Evolutionary conservation across 2,329 filamentous ascomycete genomes (phyloP), one percentile per base, ranked within the genome.

Genomic region (Calonectria hongkongensis): DNA sequence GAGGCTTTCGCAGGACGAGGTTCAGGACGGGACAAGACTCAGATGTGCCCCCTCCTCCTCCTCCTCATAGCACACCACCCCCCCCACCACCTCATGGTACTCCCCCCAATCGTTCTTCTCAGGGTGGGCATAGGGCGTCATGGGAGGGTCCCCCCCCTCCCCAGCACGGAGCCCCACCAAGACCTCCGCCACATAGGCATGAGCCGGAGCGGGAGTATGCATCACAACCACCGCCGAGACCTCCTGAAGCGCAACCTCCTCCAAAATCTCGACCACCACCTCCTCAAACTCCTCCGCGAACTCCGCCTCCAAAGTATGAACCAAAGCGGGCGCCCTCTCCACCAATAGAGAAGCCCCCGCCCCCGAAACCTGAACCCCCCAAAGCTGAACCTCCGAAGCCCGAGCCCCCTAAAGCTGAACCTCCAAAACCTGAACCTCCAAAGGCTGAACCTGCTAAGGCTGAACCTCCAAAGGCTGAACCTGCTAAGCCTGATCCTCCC

Each of bases 81-180:
- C 84, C 83, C 13, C 84, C 83, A 7, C 84, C 84, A 33, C 83
- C 83, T 64, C 78, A 76, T 43, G 77, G 81, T 16, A 79, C 74
- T 47, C 76, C 77, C 47, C 77, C 79, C 65, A 77, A 80, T 6
- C 68, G 74, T 2, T 78, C 79, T 78, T 6, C 75, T 62, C 76
- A 81, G 30, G 82, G 84, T 25, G 79, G 82, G 28, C 82, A 84
- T 8, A 84, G 83, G 65, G 77, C 84, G 18, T 85, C 84, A 21
- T 85, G 85, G 85, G 43, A 68, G 70, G 9, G 79, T 27, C 75
- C 80, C 2, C 74, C 76, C 2, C 74, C 76, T 54, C 75, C 74
- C 66, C 78, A 79, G 56, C 79, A 77, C 12, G 78, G 79, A 41
- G 65, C 76, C 9, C 72, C 77, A 45, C 74, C 75, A 10, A 71